A percentile compares a stretch with the other conserved stretches of the same genome.
phyloP scores from a whole-genome alignment of 352 stramenopile genomes.

The Globisporangium middletonii region DNA sequence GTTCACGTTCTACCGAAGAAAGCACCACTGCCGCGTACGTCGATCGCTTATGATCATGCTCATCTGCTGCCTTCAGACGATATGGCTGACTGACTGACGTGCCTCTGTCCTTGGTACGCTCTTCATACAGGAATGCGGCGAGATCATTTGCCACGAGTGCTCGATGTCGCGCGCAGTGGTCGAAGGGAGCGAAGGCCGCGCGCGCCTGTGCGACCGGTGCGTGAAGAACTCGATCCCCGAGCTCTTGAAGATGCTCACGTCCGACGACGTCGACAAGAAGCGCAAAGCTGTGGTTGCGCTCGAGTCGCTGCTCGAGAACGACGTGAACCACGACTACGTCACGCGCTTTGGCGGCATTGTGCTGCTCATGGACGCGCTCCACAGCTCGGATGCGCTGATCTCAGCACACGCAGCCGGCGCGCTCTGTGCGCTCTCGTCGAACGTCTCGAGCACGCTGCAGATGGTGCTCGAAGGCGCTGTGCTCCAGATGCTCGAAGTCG shows the following conservation, averaged over 20 bases:
- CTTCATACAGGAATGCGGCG: slow-evolving; percentile 63
- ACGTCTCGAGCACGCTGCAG: slow-evolving; percentile 72
- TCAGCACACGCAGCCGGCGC: slow-evolving; percentile 67
- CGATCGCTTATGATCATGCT: neutral
- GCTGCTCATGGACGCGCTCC: slow-evolving; percentile 62
- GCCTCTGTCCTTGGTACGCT: neutral
- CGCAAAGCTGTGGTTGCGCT: slow-evolving; percentile 67
- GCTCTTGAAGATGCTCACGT: slow-evolving; percentile 49
- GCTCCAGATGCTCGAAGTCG: slow-evolving; percentile 84
- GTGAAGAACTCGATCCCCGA: slow-evolving; percentile 76
- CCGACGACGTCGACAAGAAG: slow-evolving; percentile 51
- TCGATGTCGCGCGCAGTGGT: slow-evolving; percentile 83
- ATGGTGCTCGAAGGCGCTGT: slow-evolving; percentile 87
- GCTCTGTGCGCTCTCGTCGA: slow-evolving; percentile 72
- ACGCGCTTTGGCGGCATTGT: slow-evolving; percentile 69
- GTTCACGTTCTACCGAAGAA: slow-evolving; percentile 81
- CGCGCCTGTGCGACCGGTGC: slow-evolving; percentile 78
- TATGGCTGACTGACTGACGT: neutral
- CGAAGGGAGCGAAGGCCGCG: slow-evolving; percentile 70
- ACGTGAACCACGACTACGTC: slow-evolving; percentile 80
- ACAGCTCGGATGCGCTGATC: slow-evolving; percentile 58
- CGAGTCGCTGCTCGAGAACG: slow-evolving; percentile 82
- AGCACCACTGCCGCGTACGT: slow-evolving; percentile 77
- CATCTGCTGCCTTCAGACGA: neutral
- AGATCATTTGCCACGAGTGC: slow-evolving; percentile 84